phyloP scores from a whole-genome alignment of 495 filamentous ascomycete genomes.

The Penicillium ochrochloron region DNA sequence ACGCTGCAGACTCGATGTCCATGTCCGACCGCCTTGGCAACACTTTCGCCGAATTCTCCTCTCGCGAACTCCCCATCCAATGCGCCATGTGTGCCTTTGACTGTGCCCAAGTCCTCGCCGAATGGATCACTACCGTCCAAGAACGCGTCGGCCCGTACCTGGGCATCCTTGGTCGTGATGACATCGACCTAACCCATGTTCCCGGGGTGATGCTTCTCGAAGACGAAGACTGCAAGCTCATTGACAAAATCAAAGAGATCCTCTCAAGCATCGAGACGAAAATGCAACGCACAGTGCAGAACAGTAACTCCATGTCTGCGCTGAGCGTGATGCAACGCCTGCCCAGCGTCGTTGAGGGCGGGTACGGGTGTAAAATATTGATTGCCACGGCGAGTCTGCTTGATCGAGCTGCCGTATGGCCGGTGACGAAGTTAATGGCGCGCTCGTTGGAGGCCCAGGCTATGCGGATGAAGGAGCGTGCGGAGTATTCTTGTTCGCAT shows the following conservation, averaged over 20 bases:
- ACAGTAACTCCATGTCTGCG: conserved; percentile 50
- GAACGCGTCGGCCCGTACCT: conserved; percentile 89
- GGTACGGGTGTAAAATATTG: conserved; percentile 86
- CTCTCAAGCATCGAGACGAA: conserved; percentile 79
- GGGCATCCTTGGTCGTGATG: conserved; percentile 82
- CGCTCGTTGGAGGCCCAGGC: conserved; percentile 86
- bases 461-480: conserved; percentile 73
- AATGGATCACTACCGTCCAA: conserved; percentile 95
- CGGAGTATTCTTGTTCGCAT: conserved; percentile 55
- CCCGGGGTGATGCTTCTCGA: conserved; percentile 89
- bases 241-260: conserved; percentile 84
- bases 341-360: conserved; percentile 64
- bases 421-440: conserved; percentile 91
- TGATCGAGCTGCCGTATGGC: conserved; percentile 90
- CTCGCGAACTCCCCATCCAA: conserved; percentile 88
- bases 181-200: conserved; percentile 75
- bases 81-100: conserved; percentile 94
- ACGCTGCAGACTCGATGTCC: conserved; percentile 88
- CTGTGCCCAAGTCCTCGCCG: conserved; percentile 94
- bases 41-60: conserved; percentile 83
- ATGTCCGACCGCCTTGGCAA: conserved; percentile 89
- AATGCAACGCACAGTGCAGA: conserved; percentile 62
- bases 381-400: conserved; percentile 87
- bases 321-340: conserved; percentile 58
- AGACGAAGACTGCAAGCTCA: conserved; percentile 86